Conservation (phyloP, 1,284 basidiomycete genomes). For the Leccinum solheimii region DNA sequence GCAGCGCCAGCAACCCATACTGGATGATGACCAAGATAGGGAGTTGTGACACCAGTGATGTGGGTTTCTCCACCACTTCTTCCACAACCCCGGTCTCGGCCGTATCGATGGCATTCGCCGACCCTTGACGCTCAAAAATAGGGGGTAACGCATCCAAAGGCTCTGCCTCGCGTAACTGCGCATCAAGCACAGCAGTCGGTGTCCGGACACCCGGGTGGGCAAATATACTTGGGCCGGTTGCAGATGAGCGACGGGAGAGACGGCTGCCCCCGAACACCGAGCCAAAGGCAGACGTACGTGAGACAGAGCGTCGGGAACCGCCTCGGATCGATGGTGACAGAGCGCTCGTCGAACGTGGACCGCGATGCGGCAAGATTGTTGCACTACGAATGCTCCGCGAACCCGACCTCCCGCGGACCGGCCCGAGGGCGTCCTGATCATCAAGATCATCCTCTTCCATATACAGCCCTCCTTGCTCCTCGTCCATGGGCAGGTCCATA, state of each 20-base stretch:
- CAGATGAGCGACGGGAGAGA: constrained; percentile 53
- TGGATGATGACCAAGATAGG: constrained; percentile 74
- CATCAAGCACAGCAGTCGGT: constrained; percentile 69
- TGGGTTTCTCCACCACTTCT: constrained; percentile 40
- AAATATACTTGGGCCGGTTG: constrained; percentile 71
- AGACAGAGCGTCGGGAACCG: constrained; percentile 23
- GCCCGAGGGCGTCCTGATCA: constrained; percentile 31
- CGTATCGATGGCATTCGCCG: constrained; percentile 5
- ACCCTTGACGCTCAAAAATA: constrained; percentile 46
- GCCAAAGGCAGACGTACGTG: constrained; percentile 34
- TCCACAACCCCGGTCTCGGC: constrained; percentile 13
- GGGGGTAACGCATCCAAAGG: constrained; percentile 47
- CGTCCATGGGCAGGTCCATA: constrained; percentile 18
- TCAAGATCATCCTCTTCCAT: constrained; percentile 36
- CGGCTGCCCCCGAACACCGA: constrained; percentile 32
- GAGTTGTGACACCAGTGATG: constrained; percentile 63
- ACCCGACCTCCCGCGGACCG: constrained; percentile 24
- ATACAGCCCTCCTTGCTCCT: constrained; percentile 20
- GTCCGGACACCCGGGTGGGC: constrained; percentile 74
- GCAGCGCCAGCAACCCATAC: constrained; percentile 76
- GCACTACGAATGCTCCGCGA: constrained; percentile 10
- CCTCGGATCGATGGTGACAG: constrained; percentile 13
- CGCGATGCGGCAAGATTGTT: constrained; percentile 16
- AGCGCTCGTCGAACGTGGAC: constrained; percentile 18
- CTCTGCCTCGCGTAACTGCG: constrained; percentile 49